Evolutionary conservation across 805 yeast species (phyloP).

Genomic region (Zygosaccharomyces bailii): DNA sequence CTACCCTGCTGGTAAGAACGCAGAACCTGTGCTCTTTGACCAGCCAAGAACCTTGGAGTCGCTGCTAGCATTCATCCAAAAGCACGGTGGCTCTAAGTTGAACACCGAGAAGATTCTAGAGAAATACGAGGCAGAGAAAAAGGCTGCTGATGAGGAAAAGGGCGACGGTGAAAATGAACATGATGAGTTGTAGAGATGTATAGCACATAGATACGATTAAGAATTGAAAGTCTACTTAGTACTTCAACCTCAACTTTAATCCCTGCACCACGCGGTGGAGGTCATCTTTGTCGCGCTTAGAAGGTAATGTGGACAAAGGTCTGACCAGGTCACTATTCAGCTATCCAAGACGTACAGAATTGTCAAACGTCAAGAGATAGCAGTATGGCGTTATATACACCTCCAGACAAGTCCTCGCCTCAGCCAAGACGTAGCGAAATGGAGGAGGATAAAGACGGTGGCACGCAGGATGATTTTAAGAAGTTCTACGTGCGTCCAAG

Average conservation of each 20-base stretch:
- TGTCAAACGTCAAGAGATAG: slow-evolving; percentile 1
- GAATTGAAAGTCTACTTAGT: neutral
- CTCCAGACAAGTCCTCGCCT: slow-evolving; percentile 27
- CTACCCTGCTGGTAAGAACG: slow-evolving; percentile 81
- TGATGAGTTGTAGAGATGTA: slow-evolving; percentile 34
- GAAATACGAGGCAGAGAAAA: slow-evolving; percentile 21
- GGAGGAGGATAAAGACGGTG: slow-evolving; percentile 13
- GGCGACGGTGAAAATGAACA: slow-evolving; percentile 25
- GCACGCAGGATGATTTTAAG: slow-evolving; percentile 18
- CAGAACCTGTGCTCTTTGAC: slow-evolving; percentile 59
- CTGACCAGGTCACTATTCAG: neutral
- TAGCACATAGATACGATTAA: neutral
- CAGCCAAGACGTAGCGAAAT: slow-evolving; percentile 9
- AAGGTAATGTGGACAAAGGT: neutral
- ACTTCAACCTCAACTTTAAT: neutral
- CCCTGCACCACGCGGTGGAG: neutral
- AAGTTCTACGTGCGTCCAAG: slow-evolving; percentile 47
- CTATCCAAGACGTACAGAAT: too few relatives aligned
- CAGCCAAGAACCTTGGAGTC: slow-evolving; percentile 73
- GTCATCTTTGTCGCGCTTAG: neutral
- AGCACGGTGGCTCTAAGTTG: slow-evolving; percentile 58
- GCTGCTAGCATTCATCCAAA: slow-evolving; percentile 66
- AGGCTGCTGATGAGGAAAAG: slow-evolving; percentile 19
- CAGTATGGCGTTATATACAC: slow-evolving; percentile 33
- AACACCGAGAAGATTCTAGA: slow-evolving; percentile 47